Conservation (phyloP, 2,329 filamentous ascomycete genomes). For the Colletotrichum sp. region DNA sequence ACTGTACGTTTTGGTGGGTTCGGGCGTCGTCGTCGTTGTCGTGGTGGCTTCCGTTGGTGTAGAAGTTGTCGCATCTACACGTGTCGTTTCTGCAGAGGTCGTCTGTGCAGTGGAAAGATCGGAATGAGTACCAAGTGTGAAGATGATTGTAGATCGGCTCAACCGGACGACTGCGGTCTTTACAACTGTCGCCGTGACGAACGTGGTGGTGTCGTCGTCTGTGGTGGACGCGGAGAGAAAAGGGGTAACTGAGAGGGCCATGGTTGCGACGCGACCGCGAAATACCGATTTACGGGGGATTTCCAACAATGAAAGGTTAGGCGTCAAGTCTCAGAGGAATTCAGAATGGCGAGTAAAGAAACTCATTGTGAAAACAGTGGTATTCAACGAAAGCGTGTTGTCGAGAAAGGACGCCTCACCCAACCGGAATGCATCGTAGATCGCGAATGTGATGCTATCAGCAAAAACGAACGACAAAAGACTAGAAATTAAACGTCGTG, state of each 20-base stretch:
- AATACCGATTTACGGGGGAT: neutral
- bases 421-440: neutral
- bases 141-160: neutral
- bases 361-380: neutral
- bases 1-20: neutral
- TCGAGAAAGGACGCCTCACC: neutral
- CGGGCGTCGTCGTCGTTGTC: neutral
- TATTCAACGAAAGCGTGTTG: neutral
- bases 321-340: neutral
- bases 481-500: neutral
- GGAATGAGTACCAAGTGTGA: neutral
- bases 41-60: neutral
- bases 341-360: neutral
- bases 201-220: neutral
- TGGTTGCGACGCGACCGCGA: neutral
- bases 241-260: neutral
- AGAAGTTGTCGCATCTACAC: neutral
- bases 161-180: neutral
- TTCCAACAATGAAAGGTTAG: neutral
- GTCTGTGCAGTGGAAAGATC: neutral
- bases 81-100: neutral
- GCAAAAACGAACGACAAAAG: neutral
- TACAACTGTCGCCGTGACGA: neutral
- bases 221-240: neutral
- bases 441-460: neutral